Evolutionary conservation across 1,139 yeast species (phyloP).

Genomic region (Kluyveromyces sp.): DNA sequence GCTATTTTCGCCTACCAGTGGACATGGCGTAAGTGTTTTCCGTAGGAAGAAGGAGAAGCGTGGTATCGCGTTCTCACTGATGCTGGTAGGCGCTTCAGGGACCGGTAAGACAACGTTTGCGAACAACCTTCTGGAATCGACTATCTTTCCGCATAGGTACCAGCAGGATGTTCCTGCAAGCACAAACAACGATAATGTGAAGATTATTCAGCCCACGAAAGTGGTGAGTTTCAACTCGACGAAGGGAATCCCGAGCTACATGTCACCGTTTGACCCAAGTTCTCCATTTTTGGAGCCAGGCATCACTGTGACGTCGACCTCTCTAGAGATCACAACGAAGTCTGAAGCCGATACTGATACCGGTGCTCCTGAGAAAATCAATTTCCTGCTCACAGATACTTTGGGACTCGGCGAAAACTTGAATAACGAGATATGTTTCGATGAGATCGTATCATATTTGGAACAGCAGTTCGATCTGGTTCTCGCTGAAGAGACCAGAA

Average conservation of each 20-base stretch:
- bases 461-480: constrained; percentile 82
- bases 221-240: constrained; percentile 34
- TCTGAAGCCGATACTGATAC: constrained; percentile 34
- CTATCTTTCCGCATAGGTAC: constrained; percentile 53
- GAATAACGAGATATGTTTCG: constrained; percentile 58
- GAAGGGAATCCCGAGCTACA: constrained; percentile 29
- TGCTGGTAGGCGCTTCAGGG: constrained; percentile 74
- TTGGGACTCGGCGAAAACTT: constrained; percentile 76
- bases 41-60: constrained; percentile 65
- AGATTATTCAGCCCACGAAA: constrained; percentile 28
- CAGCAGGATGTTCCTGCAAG: constrained; percentile 21
- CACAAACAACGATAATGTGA: constrained; percentile 23
- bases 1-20: not conserved
- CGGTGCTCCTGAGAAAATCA: constrained; percentile 53
- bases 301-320: constrained; percentile 56
- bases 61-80: constrained; percentile 72
- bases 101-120: constrained; percentile 79
- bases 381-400: constrained; percentile 59
- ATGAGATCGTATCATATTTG: constrained; percentile 64
- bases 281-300: constrained; percentile 50
- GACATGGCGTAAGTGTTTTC: constrained; percentile 12
- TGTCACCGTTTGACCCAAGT: constrained; percentile 31
- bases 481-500: constrained; percentile 69
- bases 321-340: constrained; percentile 46
- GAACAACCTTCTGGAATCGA: constrained; percentile 63